phyloP scores from a whole-genome alignment of 768 basidiomycete genomes.

The Mycena epipterygia region DNA sequence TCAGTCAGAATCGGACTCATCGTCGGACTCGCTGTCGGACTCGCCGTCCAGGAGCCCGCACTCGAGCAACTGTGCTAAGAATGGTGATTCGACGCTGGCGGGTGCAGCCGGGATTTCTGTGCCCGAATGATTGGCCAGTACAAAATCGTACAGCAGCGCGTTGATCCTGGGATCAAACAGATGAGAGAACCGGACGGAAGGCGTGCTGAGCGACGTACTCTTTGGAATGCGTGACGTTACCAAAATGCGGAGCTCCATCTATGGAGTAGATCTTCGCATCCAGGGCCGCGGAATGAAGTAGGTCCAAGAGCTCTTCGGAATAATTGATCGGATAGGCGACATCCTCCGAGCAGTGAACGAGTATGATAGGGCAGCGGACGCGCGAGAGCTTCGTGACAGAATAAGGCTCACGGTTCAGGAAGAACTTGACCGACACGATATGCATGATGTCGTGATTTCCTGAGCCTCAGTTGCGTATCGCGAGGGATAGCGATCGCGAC shows the following conservation, averaged over 20 bases:
- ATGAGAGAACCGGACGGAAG: not conserved
- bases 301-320: slow-evolving; percentile 42
- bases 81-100: not conserved
- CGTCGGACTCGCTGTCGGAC: not conserved
- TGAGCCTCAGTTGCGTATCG: slow-evolving; percentile 43
- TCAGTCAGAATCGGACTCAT: too few species aligned
- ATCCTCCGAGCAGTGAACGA: slow-evolving; percentile 52
- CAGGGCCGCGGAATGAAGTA: slow-evolving; percentile 44
- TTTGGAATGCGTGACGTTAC: slow-evolving; percentile 49
- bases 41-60: not conserved
- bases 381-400: slow-evolving; percentile 39
- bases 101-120: not conserved
- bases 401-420: slow-evolving; percentile 43
- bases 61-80: not conserved
- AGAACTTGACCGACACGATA: slow-evolving; percentile 49
- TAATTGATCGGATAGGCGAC: slow-evolving; percentile 51
- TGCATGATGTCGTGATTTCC: slow-evolving; percentile 47
- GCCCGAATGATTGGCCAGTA: not conserved
- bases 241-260: slow-evolving; percentile 53
- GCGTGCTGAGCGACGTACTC: slow-evolving; percentile 39
- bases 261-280: slow-evolving; percentile 43
- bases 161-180: not conserved
- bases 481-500: slow-evolving; percentile 40
- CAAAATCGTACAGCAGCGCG: not conserved
- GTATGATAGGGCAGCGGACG: slow-evolving; percentile 47